Conservation (phyloP, 768 basidiomycete species). For the Mycena crocata region DNA sequence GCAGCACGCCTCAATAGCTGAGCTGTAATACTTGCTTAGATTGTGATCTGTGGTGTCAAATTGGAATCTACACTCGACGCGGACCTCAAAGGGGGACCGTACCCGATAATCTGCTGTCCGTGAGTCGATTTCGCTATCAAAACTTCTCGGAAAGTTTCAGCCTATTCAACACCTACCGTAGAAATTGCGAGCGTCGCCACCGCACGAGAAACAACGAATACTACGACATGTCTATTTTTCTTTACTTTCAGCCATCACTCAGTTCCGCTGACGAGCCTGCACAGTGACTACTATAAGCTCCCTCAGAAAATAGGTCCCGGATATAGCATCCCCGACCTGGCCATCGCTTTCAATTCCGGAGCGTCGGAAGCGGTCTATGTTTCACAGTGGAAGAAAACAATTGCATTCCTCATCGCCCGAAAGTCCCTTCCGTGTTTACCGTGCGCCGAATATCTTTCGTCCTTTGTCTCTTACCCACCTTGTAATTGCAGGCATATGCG, state of each 20-base stretch:
- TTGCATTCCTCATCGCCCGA: constrained; percentile 19
- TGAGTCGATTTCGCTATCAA: too few species aligned
- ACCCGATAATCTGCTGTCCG: too few species aligned
- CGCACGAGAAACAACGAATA: too few species aligned
- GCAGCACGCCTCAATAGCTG: background rate
- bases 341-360: constrained; percentile 30
- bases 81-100: too few species aligned
- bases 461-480: background rate
- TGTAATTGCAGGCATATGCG: constrained; percentile 23
- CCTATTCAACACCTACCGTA: too few species aligned
- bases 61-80: too few species aligned
- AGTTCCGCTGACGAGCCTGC: constrained; percentile 27
- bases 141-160: too few species aligned
- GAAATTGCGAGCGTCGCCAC: too few species aligned
- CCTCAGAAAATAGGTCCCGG: constrained; percentile 4
- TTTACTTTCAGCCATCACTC: too few species aligned
- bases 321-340: constrained; percentile 24
- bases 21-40: constrained; percentile 12
- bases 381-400: constrained; percentile 10
- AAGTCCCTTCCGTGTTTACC: constrained; percentile 23
- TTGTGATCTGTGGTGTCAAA: constrained; percentile 36
- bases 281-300: constrained; percentile 26
- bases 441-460: background rate
- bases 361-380: background rate
- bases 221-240: too few species aligned